These are phyloP conservation scores for Coemansia sp. DNA, from an alignment of 192 early-diverging fungal genomes.

Conservation along the genomic window DNA sequence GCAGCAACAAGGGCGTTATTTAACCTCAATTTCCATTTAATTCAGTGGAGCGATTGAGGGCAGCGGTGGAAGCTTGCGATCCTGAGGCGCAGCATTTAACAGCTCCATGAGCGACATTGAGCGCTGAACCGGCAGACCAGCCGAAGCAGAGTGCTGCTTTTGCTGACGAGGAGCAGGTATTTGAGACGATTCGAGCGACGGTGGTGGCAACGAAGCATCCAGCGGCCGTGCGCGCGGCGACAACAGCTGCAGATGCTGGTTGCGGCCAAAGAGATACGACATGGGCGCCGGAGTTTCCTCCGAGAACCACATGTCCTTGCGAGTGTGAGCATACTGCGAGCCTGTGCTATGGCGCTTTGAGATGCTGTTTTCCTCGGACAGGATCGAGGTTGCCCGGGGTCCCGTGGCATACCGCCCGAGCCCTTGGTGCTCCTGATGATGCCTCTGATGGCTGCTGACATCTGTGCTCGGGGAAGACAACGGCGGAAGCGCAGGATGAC, in stretches of 20 bases:
- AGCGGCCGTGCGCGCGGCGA: slow-evolving; percentile 10
- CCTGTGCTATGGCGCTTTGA: slow-evolving; percentile 1
- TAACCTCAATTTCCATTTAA: too few species aligned
- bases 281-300: slow-evolving; percentile 26
- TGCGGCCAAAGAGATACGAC: slow-evolving; percentile 36
- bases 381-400: background rate
- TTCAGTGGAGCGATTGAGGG: slow-evolving; percentile 16
- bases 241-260: slow-evolving; percentile 6
- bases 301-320: slow-evolving; percentile 47
- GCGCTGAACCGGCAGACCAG: slow-evolving; percentile 20
- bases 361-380: background rate
- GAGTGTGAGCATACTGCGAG: slow-evolving; percentile 30
- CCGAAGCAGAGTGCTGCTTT: too few species aligned
- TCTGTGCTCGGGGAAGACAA: background rate
- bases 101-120: slow-evolving; percentile 50
- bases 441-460: background rate
- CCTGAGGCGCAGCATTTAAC: slow-evolving; percentile 48
- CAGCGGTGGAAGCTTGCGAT: slow-evolving; percentile 49
- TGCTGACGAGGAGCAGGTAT: too few species aligned
- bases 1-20: too few species aligned
- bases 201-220: background rate
- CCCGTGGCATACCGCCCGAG: too few species aligned
- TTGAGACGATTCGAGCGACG: background rate
- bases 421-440: too few species aligned
- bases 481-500: background rate